Base-by-base conservation (phyloP, 345 rosid genomes). In the Camelina sativa region DNA sequence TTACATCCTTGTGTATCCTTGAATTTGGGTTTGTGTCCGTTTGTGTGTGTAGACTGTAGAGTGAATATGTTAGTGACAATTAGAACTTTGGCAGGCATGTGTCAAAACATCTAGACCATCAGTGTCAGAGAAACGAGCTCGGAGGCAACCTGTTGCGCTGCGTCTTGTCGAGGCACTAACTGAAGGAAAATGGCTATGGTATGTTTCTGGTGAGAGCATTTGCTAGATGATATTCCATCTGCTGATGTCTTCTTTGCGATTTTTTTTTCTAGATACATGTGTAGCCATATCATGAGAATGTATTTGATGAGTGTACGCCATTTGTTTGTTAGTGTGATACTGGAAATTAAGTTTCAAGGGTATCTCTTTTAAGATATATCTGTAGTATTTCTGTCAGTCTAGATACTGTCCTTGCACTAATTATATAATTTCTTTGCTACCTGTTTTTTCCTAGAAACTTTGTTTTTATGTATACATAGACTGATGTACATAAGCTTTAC, bases 101-200 rank as follows among this genome's bases (percentile, higher is more conserved):
- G 73, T 63, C 69, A 77, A 68, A 73, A 69, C 79, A 64, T 72
- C 75, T 10, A 85, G 83, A 83, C 81, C 84, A 61, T 80, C 83
- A 43, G 54, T 80, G 61, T 61, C 74, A 38, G 93, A 80, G 74
- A 94, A 94, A 86, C 82, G 96, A 58, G 77, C 76, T 56, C 88
- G 83, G 79, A 86, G 74, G 82, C 96, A 91, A 79, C 87, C 82
- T 77, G 69, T 83, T 53, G 71, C 87, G 57, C 81, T 65, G 76
- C 84, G 78, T 80, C 68, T 94, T 47, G 85, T 87, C 73, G 98
- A 90, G 76, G 91, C 93, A 30, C 88, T 94, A 52, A 74, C 56
- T 50, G 79, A 81, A 85, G 98, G 98, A 76, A 91, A 90, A 73
- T 94, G 95, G 93, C 78, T 90, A 78, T 94, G 98, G 98, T 93